Evolutionary conservation across 1,139 yeast species (phyloP), one percentile per base, ranked within the genome.

Genomic region (Geotrichum reessii): DNA sequence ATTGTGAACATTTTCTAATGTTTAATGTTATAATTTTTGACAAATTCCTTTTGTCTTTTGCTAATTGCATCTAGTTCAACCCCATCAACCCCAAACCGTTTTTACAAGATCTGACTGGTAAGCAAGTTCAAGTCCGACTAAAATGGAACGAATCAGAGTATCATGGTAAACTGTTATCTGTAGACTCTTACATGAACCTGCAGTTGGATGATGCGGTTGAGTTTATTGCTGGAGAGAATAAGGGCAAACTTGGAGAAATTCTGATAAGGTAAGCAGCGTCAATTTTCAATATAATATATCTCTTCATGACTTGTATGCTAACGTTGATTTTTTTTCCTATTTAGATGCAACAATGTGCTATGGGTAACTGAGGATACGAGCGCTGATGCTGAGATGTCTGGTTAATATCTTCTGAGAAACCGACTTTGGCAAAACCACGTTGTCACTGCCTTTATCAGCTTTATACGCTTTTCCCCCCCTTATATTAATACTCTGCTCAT

Each of bases 61-160:
- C 44, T 50, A 31, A 22, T 19, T 31, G 22, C n/a, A 21, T 27
- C 21, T 53, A 80, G 86, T 82, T 86, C 64, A 85, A 84, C 63
- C 95, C 95, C 17, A 77, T 86, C 21, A 92, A 92, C 69, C 99
- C 99, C 25, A 91, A 88, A 71, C 98, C 98, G 33, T 93, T 86
- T 66, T 76, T 93, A 58, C 86, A 86, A 63, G 85, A 87, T 25
- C 81, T 93, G 52, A 78, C 87, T 22, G 85, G 86, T 60, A 80
- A 84, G 62, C 77, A 76, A 24, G 91, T 93, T 17, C 74, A 86
- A n/a, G 95, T 93, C n/a, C 82, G 93, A 58, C 80, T 93, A 63
- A 93, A 93, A 72, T 95, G 97, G 87, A 93, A 91, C 69, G 83
- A 82, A 64, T 87, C 96, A n/a, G 96, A 91, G 70, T 93, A 93